A percentile compares a stretch with the other conserved stretches of the same genome.
Conservation (phyloP, 441 rosid genomes). For the Corymbia calophylla region DNA sequence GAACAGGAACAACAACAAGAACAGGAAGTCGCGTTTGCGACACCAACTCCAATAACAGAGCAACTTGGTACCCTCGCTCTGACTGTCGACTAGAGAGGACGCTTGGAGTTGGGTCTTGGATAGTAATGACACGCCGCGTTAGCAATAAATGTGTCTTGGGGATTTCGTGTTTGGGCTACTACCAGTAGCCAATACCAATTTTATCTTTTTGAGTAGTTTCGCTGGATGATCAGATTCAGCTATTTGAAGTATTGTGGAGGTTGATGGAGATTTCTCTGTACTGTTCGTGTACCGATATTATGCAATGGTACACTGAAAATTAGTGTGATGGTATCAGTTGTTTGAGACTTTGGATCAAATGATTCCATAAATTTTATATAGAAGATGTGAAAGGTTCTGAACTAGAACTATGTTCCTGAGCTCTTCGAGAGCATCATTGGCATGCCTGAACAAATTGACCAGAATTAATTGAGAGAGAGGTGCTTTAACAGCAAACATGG, state of each 20-base stretch:
- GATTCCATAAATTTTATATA: background rate
- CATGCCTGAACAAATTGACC: background rate
- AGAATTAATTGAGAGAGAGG: background rate
- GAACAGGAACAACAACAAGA: background rate
- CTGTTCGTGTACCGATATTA: background rate
- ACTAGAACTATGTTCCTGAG: background rate
- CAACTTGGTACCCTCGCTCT: background rate
- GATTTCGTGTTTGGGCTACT: background rate
- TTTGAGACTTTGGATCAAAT: background rate
- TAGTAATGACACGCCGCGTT: background rate
- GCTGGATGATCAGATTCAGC: background rate
- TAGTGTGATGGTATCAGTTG: background rate
- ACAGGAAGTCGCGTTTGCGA: background rate
- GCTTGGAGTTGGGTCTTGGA: background rate
- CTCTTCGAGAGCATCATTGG: background rate
- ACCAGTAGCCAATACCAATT: background rate
- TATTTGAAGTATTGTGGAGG: background rate
- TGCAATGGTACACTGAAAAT: background rate
- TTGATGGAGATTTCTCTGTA: background rate
- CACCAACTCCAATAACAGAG: background rate
- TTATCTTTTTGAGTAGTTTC: background rate
- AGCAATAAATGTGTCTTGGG: background rate
- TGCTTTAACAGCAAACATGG: background rate
- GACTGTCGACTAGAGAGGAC: background rate
- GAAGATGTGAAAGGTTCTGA: background rate